Base-by-base conservation (phyloP, 805 yeast genomes). In the Zygosaccharomyces bailii region DNA sequence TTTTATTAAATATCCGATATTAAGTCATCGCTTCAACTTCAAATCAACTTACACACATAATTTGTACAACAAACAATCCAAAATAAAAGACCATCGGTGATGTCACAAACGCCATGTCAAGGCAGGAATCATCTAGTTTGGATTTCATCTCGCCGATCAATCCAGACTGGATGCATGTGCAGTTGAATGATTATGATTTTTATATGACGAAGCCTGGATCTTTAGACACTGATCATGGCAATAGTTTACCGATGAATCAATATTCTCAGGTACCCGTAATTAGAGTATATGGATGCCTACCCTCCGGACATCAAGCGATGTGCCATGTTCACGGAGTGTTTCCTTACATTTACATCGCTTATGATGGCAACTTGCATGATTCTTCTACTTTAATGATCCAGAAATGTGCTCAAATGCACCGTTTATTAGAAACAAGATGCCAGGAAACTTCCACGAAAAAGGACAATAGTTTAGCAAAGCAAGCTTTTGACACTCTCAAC, bases 291-390 rank as follows among this genome's bases (percentile, higher is more conserved):
- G 98, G 97, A 0, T 72, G 78, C 9, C 51, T 83, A 0, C 72
- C 77, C 1, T 71, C 80, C 0, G 86, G 88, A 0, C 79, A 78
- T 52, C 76, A 78, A 21, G 72, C 74, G 8, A 53, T 76, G 10
- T 75, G 84, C 1, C 96, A 93, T 61, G 68, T 93, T 7, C 98
- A 90, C 66, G 90, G 91, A 31, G 77, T 78, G 14, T 86, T 74
- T 51, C 99, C 98, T 0, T 93, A 91, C 57, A 52, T 91, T 1
- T 89, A 75, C 57, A 69, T 90, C 2, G 79, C 77, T 27, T 82
- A 82, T 56, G 70, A 68, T 34, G 84, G 80, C 1, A 57, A 63
- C 0, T 27, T 43, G 6, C 45, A 45, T 10, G 66, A 60, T 42
- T 45, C 39, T 8, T 49, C 65, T 3, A 45, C 51, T 4, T 53